These are phyloP conservation scores for Botrytis fabae DNA, from an alignment of 2,329 filamentous ascomycete genomes.

Conservation along the genomic window DNA sequence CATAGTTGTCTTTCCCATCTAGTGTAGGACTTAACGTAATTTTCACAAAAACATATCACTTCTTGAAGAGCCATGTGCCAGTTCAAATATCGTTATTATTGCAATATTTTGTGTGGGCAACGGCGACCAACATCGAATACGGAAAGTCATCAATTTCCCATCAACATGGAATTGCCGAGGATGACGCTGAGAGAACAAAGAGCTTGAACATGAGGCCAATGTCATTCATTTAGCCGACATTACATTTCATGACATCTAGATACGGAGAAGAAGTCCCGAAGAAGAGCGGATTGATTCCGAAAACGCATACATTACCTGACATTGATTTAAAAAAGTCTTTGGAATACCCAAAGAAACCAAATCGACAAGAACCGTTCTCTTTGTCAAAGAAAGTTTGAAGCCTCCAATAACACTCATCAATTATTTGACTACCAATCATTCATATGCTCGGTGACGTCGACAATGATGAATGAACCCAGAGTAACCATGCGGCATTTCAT, in stretches of 20 bases:
- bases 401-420: background rate
- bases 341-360: background rate
- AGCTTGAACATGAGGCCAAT: background rate
- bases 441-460: background rate
- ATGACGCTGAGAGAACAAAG: background rate
- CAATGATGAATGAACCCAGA: background rate
- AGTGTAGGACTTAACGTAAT: background rate
- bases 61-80: background rate
- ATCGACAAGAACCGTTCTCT: background rate
- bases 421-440: background rate
- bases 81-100: background rate
- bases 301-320: background rate
- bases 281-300: conserved; percentile 1
- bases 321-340: background rate
- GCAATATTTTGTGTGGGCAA: background rate
- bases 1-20: background rate
- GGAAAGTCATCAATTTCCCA: background rate
- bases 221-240: background rate
- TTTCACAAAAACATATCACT: background rate
- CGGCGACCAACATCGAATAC: background rate
- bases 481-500: background rate
- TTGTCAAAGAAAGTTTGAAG: background rate
- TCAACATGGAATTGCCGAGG: background rate
- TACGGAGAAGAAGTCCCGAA: background rate
- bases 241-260: background rate